Evolutionary conservation across 495 filamentous ascomycete species (phyloP).

Genomic region (Hypoxylon fuscum): DNA sequence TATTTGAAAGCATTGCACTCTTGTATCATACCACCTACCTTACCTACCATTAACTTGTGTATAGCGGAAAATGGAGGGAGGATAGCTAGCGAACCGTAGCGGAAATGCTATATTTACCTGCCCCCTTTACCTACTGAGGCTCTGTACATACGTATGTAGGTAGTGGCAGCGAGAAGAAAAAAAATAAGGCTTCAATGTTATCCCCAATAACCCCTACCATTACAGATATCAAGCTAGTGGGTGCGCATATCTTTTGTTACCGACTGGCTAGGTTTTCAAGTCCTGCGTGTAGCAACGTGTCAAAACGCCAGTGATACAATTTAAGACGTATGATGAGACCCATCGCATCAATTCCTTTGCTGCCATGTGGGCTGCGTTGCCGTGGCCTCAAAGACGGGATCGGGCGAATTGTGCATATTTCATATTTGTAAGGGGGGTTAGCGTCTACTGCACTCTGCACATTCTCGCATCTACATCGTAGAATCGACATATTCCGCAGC

Average conservation of each 20-base stretch:
- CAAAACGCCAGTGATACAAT: slow-evolving; percentile 24
- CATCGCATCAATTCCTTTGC: background rate
- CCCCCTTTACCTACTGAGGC: background rate
- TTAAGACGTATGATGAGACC: slow-evolving; percentile 4
- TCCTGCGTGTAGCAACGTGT: slow-evolving; percentile 23
- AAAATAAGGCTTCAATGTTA: too few species aligned
- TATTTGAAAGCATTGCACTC: slow-evolving; percentile 22
- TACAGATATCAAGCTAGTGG: too few species aligned
- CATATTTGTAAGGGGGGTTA: slow-evolving; percentile 7
- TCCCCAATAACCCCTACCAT: too few species aligned
- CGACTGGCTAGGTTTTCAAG: background rate
- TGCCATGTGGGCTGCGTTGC: slow-evolving; percentile 16
- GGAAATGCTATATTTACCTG: background rate
- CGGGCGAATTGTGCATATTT: slow-evolving; percentile 3
- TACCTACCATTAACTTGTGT: slow-evolving; percentile 7
- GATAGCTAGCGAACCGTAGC: slow-evolving; percentile 14
- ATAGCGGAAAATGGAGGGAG: slow-evolving; percentile 20
- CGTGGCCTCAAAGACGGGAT: slow-evolving; percentile 9
- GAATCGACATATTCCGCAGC: slow-evolving; percentile 3
- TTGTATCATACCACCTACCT: slow-evolving; percentile 39
- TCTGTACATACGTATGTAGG: slow-evolving; percentile 7
- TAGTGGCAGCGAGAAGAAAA: background rate
- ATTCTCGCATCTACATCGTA: background rate
- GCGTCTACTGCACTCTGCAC: slow-evolving; percentile 1
- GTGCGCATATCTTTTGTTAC: too few species aligned